These are phyloP conservation scores for Aschersonia sp. DNA, from an alignment of 2,329 filamentous ascomycete genomes.

Conservation along the genomic window DNA sequence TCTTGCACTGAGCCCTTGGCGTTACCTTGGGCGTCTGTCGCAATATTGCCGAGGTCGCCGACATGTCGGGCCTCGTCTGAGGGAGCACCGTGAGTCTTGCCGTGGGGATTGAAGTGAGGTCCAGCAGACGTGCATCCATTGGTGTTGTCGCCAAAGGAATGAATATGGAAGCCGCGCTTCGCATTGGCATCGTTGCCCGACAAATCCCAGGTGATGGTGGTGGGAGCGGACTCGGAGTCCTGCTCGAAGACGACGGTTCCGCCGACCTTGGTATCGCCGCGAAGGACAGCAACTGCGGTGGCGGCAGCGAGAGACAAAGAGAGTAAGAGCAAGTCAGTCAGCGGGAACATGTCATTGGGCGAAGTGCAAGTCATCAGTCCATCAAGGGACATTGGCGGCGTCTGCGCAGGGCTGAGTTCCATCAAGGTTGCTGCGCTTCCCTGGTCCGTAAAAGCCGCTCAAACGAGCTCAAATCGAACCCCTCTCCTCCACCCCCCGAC, in stretches of 20 bases:
- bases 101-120: conserved; percentile 96
- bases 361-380: conserved; percentile 3
- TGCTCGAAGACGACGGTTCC: conserved; percentile 96
- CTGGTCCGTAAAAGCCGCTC: conserved; percentile 39
- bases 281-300: conserved; percentile 74
- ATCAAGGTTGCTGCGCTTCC: conserved; percentile 28
- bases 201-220: conserved; percentile 86
- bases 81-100: conserved; percentile 85
- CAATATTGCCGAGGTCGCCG: conserved; percentile 93
- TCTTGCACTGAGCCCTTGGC: conserved; percentile 69
- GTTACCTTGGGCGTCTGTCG: conserved; percentile 88
- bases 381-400: conserved; percentile 18
- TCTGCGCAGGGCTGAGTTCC: conserved; percentile 11
- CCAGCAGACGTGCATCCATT: conserved; percentile 98
- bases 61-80: conserved; percentile 78
- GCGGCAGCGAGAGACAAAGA: conserved; percentile 4
- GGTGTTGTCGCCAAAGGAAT: conserved; percentile 99
- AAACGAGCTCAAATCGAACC: conserved; percentile 34
- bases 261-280: conserved; percentile 91
- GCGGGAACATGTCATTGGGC: neutral
- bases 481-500: conserved; percentile 4
- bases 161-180: conserved; percentile 95
- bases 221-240: conserved; percentile 64
- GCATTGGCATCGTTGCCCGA: conserved; percentile 86
- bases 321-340: conserved; percentile 2